Base-by-base conservation (phyloP, 768 basidiomycete species). In the Epithele typhae region DNA sequence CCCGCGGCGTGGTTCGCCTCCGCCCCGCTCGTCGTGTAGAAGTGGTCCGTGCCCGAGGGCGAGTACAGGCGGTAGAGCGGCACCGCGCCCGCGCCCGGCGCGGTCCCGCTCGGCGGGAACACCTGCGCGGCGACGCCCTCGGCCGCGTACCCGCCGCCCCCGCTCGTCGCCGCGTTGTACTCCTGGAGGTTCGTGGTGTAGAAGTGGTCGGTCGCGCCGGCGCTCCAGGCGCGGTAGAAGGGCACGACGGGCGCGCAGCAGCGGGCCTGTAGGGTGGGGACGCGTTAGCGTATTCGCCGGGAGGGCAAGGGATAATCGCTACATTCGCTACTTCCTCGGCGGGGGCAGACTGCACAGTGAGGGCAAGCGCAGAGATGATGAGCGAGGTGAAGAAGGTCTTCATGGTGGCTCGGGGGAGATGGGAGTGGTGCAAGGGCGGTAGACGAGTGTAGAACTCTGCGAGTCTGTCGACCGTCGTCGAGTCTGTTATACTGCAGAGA, bases 141-240 rank as follows among this genome's bases (percentile, higher is more conserved):
- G 21, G 35, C 9, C 10, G 11, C 32, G 35, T 45, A 52, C 32
- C 23, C 8, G 15, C 51, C 48, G 11, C 47, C 24, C 35, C 27
- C 41, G 19, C 37, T n/a, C 8, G 58, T 17, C 2, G 51, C 48
- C 14, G 37, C 43, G 30, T 59, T 48, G n/a, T 39, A 39, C 44
- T 53, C 58, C 1, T 25, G 14, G 6, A 32, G 39, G 15, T 54
- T 55, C 5, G 48, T 57, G 7, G 58, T 59, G 49, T 55, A 59
- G 40, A 59, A 53, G 42, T 57, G 48, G 40, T 57, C 56, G 22
- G 40, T 43, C 7, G 43, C 44, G 19, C 34, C 9, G 11, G 25
- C 8, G 38, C 33, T 54, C 50, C 33, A 54, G 17, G 57, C 10
- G 34, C 57, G 59, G 41, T 43, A 51, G 17, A 61, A 48, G 2